These are phyloP conservation scores for Dioscorea zingiberensis DNA, from an alignment of 106 monocot genomes.

Conservation along the genomic window DNA sequence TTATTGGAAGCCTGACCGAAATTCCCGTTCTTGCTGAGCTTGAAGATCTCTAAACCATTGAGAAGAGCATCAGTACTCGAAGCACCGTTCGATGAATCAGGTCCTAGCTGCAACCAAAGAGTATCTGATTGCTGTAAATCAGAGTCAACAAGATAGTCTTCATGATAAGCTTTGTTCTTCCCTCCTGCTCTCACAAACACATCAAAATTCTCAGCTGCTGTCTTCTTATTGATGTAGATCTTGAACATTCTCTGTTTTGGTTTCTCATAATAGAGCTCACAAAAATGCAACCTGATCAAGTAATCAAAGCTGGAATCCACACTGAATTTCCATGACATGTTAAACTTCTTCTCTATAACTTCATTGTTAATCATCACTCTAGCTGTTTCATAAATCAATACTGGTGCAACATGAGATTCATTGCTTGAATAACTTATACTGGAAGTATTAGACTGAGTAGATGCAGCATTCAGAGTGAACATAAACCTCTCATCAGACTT, in stretches of 20 bases:
- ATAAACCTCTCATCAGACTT: constrained; percentile 56
- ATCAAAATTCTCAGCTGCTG: constrained; percentile 67
- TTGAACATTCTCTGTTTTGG: constrained; percentile 61
- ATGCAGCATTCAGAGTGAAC: constrained; percentile 46
- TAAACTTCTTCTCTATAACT: constrained; percentile 62
- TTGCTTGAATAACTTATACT: constrained; percentile 51
- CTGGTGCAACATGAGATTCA: constrained; percentile 48
- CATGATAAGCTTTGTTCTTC: constrained; percentile 67
- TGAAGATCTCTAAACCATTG: constrained; percentile 88
- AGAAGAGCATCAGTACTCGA: constrained; percentile 51
- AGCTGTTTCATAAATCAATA: constrained; percentile 64
- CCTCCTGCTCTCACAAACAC: constrained; percentile 57
- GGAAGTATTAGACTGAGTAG: constrained; percentile 35
- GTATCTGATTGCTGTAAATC: constrained; percentile 23
- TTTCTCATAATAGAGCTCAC: constrained; percentile 50
- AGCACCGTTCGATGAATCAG: constrained; percentile 37
- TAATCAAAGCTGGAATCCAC: constrained; percentile 81
- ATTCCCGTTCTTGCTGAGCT: constrained; percentile 56
- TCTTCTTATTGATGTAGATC: constrained; percentile 75
- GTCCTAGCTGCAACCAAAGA: constrained; percentile 79
- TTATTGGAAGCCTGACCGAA: constrained; percentile 35
- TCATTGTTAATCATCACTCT: constrained; percentile 41
- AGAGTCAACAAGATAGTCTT: constrained; percentile 51
- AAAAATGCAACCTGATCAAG: constrained; percentile 78
- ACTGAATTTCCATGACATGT: constrained; percentile 73